These are phyloP conservation scores for Fremontodendron californicum DNA, from an alignment of 345 rosid genomes.

Conservation along the genomic window DNA sequence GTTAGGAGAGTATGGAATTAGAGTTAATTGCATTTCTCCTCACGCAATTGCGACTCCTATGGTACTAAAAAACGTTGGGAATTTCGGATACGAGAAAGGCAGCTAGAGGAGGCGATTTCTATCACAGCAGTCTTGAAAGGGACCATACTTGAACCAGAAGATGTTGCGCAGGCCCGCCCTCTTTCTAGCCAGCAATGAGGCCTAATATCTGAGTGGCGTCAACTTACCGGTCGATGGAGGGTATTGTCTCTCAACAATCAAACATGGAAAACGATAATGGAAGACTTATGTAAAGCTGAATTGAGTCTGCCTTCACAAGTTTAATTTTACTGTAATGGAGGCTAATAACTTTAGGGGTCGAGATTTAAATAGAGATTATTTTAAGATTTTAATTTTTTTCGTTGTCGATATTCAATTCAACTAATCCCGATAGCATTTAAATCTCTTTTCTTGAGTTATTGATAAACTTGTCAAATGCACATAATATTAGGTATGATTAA, in stretches of 20 bases:
- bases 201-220: slow-evolving; percentile 36
- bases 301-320: too few species aligned
- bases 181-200: slow-evolving; percentile 32
- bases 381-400: too few species aligned
- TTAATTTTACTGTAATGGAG: too few species aligned
- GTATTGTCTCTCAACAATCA: background rate
- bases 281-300: too few species aligned
- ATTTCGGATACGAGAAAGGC: background rate
- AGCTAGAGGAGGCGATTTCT: background rate
- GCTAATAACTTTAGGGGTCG: too few species aligned
- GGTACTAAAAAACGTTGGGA: background rate
- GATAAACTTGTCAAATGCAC: too few species aligned
- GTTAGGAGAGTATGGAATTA: slow-evolving; percentile 21
- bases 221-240: slow-evolving; percentile 43
- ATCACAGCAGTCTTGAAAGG: background rate
- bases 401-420: too few species aligned
- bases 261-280: background rate
- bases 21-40: slow-evolving; percentile 28
- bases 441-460: too few species aligned
- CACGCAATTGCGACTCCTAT: background rate
- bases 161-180: slow-evolving; percentile 12
- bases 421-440: too few species aligned
- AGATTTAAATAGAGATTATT: too few species aligned
- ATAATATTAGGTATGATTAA: too few species aligned
- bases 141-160: background rate